These are phyloP conservation scores for Beauveria rudraprayagi DNA, from an alignment of 2,329 filamentous ascomycete genomes.

Conservation along the genomic window DNA sequence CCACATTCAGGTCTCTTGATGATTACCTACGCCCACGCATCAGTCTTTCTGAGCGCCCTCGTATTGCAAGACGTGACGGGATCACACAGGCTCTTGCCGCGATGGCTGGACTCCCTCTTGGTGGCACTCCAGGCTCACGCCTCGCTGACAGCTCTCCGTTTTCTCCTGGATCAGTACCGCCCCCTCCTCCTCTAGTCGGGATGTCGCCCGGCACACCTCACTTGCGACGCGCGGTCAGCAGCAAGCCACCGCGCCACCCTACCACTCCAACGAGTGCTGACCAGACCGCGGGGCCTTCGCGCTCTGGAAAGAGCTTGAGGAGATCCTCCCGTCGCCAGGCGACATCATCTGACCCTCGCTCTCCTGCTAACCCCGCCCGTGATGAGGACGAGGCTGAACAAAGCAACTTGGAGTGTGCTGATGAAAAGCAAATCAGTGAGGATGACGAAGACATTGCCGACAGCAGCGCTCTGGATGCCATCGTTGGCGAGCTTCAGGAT, in stretches of 20 bases:
- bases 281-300: slow-evolving; percentile 39
- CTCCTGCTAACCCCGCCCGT: slow-evolving; percentile 42
- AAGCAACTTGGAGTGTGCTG: slow-evolving; percentile 80
- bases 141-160: slow-evolving; percentile 38
- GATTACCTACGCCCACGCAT: slow-evolving; percentile 93
- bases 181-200: slow-evolving; percentile 27
- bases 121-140: slow-evolving; percentile 33
- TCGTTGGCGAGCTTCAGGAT: slow-evolving; percentile 85
- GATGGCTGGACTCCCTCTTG: slow-evolving; percentile 63
- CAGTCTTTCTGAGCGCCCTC: slow-evolving; percentile 62
- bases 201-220: slow-evolving; percentile 21
- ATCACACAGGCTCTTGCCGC: slow-evolving; percentile 64
- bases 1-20: slow-evolving; percentile 92
- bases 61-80: slow-evolving; percentile 54
- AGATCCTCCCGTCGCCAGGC: slow-evolving; percentile 56
- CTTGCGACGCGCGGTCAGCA: slow-evolving; percentile 35
- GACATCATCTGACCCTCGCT: slow-evolving; percentile 42
- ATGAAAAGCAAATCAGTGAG: slow-evolving; percentile 75
- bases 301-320: slow-evolving; percentile 51
- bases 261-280: slow-evolving; percentile 35
- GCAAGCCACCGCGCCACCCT: slow-evolving; percentile 27
- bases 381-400: slow-evolving; percentile 54
- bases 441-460: slow-evolving; percentile 65
- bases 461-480: slow-evolving; percentile 64
- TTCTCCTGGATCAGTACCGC: slow-evolving; percentile 26